Base-by-base conservation (phyloP, 2,329 filamentous ascomycete genomes). In the Fusarium algeriense region DNA sequence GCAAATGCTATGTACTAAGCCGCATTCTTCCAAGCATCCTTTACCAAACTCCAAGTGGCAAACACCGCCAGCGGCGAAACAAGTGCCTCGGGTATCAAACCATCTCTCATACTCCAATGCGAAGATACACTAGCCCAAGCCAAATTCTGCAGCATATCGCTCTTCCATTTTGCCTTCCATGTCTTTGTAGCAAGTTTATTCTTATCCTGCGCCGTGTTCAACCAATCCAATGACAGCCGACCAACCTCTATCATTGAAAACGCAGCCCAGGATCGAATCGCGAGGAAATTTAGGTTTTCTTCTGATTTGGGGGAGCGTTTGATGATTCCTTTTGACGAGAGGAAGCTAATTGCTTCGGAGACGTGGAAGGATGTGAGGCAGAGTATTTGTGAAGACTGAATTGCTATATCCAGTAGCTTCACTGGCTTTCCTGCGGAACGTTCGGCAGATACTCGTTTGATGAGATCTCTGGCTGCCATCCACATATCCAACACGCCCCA, bases 41-140 rank as follows among this genome's bases (percentile, higher is more conserved):
- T 61, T 4, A 64, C 41, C 15, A 64, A n/a, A 5, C 46, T 34
- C 56, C 56, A 62, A 12, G 61, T 62, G 19, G 61, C 57, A 35
- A 62, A 64, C 7, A 64, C 46, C 7, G 61, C 46, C 19, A 64
- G 23, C 7, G 56, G 57, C 32, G 56, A 62, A 12, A 61, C 61
- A 26, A 48, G 20, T n/a, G 28, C 11, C 57, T 62, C 61, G 4
- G 61, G 58, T 62, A 64, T 34, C 13, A 64, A 28, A 0, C 48
- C 61, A 5, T 54, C 13, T 10, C 28, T 60, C 13, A 64, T 12
- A 48, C 61, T 35, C 61, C 61, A 64, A 48, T 64, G 61, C 9
- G 9, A 11, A 28, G 57, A 20, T 12, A 64, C 61, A 35, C 19
- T 50, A 17, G 28, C 28, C 61, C 61, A 64, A 12, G 61, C 61